phyloP scores from a whole-genome alignment of 164 flowering plant genomes.

The Magnolia officinalis region DNA sequence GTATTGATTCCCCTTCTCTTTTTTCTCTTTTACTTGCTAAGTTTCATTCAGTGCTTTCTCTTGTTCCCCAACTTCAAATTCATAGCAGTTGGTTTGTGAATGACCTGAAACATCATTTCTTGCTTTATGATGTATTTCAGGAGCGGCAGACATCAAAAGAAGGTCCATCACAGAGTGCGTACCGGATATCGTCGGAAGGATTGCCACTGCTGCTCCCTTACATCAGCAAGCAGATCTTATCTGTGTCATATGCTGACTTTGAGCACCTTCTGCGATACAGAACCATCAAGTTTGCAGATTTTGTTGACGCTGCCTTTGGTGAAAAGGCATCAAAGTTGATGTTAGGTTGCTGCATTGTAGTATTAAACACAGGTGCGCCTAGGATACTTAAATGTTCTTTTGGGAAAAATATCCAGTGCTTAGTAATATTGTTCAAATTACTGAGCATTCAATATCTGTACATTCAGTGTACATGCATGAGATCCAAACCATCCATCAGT shows the following conservation, averaged over 20 bases:
- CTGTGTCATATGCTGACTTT: constrained; percentile 61
- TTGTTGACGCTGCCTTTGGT: constrained; percentile 65
- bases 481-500: too few relatives aligned
- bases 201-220: constrained; percentile 88
- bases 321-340: constrained; percentile 59
- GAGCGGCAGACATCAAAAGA: constrained; percentile 83
- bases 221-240: constrained; percentile 72
- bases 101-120: neutral
- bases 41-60: neutral
- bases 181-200: constrained; percentile 95
- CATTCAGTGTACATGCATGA: too few relatives aligned
- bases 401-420: too few relatives aligned
- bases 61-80: neutral
- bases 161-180: constrained; percentile 53
- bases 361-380: constrained; percentile 55
- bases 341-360: constrained; percentile 77
- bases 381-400: neutral
- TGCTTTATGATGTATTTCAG: constrained; percentile 31
- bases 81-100: neutral
- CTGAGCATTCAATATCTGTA: neutral
- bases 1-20: neutral
- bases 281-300: constrained; percentile 69
- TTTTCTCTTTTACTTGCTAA: neutral
- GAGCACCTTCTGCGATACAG: constrained; percentile 82
- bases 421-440: neutral